Percentiles rank a stretch among this genome's conserved stretches.
Evolutionary conservation across 2,329 filamentous ascomycete genomes (phyloP).

Genomic region (Ophiostoma tasmaniense): DNA sequence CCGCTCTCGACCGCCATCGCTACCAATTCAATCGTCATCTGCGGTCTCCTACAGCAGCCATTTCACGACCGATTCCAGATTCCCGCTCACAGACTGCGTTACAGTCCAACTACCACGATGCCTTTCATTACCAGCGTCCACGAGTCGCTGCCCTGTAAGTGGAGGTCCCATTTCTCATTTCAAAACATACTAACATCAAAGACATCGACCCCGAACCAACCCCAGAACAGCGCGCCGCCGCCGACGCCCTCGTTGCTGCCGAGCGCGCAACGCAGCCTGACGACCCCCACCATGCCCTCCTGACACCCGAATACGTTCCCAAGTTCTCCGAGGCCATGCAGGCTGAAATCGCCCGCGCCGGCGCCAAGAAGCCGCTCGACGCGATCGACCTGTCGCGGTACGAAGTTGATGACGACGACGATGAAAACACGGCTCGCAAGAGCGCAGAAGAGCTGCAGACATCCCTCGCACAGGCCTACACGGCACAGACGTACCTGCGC

Average conservation of each 20-base stretch:
- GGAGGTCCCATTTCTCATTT: neutral
- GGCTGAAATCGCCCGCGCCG: conserved; percentile 60
- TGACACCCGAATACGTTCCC: conserved; percentile 44
- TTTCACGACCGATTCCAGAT: neutral
- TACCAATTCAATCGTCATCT: conserved; percentile 2
- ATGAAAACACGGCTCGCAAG: neutral
- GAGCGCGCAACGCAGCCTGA: conserved; percentile 45
- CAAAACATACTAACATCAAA: conserved; percentile 31
- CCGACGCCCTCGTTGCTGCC: conserved; percentile 58
- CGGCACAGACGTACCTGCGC: conserved; percentile 43
- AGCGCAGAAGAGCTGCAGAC: conserved; percentile 29
- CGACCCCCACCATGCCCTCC: conserved; percentile 46
- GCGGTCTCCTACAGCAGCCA: neutral
- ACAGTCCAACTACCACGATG: conserved; percentile 37
- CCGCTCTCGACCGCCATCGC: neutral
- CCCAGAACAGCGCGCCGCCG: conserved; percentile 51
- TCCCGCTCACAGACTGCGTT: neutral
- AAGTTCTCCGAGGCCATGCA: conserved; percentile 58
- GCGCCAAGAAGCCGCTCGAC: conserved; percentile 36
- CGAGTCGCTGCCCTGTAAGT: conserved; percentile 72
- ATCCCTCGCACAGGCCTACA: conserved; percentile 44
- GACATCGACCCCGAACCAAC: conserved; percentile 75
- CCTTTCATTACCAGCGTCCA: conserved; percentile 61
- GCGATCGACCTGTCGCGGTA: conserved; percentile 75
- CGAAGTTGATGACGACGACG: conserved; percentile 56